Evolutionary conservation across 2,329 filamentous ascomycete species (phyloP).

Genomic region (Coniochaeta sp.): DNA sequence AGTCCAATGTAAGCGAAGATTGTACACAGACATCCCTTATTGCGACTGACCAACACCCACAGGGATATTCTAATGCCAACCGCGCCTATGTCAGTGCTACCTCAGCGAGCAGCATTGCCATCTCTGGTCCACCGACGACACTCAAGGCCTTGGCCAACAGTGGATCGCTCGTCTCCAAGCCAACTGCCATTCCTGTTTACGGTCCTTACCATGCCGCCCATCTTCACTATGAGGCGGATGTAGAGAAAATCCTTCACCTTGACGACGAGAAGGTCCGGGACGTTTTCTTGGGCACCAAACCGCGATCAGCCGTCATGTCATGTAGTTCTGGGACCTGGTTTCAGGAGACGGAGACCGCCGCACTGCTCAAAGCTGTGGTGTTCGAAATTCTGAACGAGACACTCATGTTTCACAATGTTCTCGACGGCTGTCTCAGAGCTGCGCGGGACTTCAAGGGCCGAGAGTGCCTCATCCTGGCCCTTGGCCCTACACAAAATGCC

Average conservation of each 20-base stretch:
- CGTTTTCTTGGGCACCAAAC: slow-evolving; percentile 32
- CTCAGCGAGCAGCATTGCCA: slow-evolving; percentile 37
- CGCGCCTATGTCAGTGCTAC: slow-evolving; percentile 48
- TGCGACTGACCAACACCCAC: background rate
- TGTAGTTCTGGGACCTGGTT: slow-evolving; percentile 38
- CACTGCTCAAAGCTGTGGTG: slow-evolving; percentile 34
- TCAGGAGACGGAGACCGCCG: slow-evolving; percentile 27
- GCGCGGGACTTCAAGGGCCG: slow-evolving; percentile 30
- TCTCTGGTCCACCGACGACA: slow-evolving; percentile 46
- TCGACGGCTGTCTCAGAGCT: slow-evolving; percentile 37
- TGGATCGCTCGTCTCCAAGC: slow-evolving; percentile 29
- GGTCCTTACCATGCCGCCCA: slow-evolving; percentile 51
- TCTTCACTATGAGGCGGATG: slow-evolving; percentile 35
- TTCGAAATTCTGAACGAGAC: slow-evolving; percentile 43
- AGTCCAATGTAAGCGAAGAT: slow-evolving; percentile 33
- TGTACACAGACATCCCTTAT: background rate
- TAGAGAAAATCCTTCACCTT: slow-evolving; percentile 37
- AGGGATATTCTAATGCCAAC: slow-evolving; percentile 34
- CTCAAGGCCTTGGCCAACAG: slow-evolving; percentile 34
- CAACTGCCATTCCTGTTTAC: slow-evolving; percentile 43
- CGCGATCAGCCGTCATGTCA: slow-evolving; percentile 42
- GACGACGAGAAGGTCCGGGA: slow-evolving; percentile 28
- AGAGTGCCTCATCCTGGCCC: slow-evolving; percentile 38
- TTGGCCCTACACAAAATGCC: slow-evolving; percentile 41
- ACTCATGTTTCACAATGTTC: slow-evolving; percentile 37